Conservation (phyloP, 305 asterid species). For the Petunia hybrid region DNA sequence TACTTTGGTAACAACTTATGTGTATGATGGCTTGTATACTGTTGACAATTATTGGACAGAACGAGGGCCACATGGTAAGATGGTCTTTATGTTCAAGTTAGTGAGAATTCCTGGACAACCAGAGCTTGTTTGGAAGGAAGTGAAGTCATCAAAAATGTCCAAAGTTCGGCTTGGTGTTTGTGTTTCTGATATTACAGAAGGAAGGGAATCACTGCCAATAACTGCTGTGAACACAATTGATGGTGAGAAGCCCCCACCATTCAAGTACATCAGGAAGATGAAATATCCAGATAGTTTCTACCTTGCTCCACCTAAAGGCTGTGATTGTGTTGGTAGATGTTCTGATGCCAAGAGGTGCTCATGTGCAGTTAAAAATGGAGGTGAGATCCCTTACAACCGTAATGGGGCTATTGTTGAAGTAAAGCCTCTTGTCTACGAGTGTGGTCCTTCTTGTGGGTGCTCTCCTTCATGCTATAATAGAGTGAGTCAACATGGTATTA, state of each 20-base stretch:
- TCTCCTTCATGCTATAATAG: conserved; percentile 91
- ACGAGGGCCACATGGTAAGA: conserved; percentile 66
- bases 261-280: conserved; percentile 64
- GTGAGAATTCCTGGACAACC: conserved; percentile 83
- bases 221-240: conserved; percentile 71
- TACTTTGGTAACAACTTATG: conserved; percentile 62
- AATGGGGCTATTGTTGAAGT: conserved; percentile 91
- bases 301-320: conserved; percentile 62
- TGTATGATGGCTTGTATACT: conserved; percentile 87
- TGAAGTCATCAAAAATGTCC: conserved; percentile 60
- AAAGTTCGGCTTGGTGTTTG: conserved; percentile 68
- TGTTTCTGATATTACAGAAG: conserved; percentile 68
- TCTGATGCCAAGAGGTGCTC: conserved; percentile 60
- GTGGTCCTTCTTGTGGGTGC: conserved; percentile 89
- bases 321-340: conserved; percentile 78
- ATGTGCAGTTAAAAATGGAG: conserved; percentile 76
- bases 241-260: conserved; percentile 63
- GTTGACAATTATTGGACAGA: conserved; percentile 64
- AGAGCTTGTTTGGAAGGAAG: conserved; percentile 82
- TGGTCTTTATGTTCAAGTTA: conserved; percentile 80
- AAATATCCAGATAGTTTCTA: conserved; percentile 66
- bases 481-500: conserved; percentile 78
- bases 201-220: conserved; percentile 63
- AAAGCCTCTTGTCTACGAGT: conserved; percentile 72
- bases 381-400: conserved; percentile 81